Percentiles rank a stretch among this genome's conserved stretches.
phyloP scores from a whole-genome alignment of 225 moss, liverwort and hornwort genomes.

The Marchantia polymorpha region DNA sequence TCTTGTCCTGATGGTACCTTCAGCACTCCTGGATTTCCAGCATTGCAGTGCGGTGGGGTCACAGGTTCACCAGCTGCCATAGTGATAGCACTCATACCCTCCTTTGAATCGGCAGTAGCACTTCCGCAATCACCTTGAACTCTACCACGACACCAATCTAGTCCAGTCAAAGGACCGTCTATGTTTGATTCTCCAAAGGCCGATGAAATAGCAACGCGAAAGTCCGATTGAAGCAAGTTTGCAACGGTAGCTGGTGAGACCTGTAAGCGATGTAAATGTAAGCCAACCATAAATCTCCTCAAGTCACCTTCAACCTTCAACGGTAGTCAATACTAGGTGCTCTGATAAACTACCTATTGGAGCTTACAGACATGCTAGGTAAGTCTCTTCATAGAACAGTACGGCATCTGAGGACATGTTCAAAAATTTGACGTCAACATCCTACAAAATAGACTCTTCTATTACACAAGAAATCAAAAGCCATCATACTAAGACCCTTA shows the following conservation, averaged over 20 bases:
- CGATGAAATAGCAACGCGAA: slow-evolving; percentile 69
- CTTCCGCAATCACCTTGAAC: slow-evolving; percentile 64
- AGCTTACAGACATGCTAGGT: too few species aligned
- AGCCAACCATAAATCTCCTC: background rate
- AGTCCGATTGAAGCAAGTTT: slow-evolving; percentile 83
- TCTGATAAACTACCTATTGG: too few species aligned
- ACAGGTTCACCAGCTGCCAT: slow-evolving; percentile 62
- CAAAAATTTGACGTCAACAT: too few species aligned
- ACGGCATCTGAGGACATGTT: too few species aligned
- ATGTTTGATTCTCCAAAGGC: slow-evolving; percentile 77
- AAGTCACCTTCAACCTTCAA: too few species aligned
- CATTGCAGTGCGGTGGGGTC: slow-evolving; percentile 47
- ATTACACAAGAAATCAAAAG: background rate
- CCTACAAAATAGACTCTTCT: background rate
- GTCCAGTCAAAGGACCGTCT: slow-evolving; percentile 77
- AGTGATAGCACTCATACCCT: slow-evolving; percentile 79
- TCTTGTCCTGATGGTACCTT: slow-evolving; percentile 55
- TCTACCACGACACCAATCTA: slow-evolving; percentile 85
- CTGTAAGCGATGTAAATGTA: slow-evolving; percentile 28
- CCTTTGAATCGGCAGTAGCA: slow-evolving; percentile 69
- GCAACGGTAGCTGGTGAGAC: slow-evolving; percentile 85
- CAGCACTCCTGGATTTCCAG: slow-evolving; percentile 47
- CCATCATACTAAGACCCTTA: too few species aligned
- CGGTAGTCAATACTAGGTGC: too few species aligned
- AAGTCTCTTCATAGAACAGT: too few species aligned